These are phyloP conservation scores for Beauveria medogensis DNA, from an alignment of 2,329 filamentous ascomycete genomes.

Conservation along the genomic window DNA sequence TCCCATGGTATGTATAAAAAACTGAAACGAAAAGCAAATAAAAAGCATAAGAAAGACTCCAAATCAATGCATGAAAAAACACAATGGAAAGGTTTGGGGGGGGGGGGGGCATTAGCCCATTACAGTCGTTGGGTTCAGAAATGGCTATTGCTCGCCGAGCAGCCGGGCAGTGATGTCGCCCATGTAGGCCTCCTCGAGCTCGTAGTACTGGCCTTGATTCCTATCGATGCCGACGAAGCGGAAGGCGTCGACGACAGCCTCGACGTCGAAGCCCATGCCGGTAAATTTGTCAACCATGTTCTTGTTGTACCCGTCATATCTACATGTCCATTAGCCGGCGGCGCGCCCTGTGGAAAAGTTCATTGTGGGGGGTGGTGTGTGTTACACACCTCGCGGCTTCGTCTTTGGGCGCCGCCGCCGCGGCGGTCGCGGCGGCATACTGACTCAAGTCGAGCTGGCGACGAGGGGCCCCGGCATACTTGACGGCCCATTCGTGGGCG, in stretches of 20 bases:
- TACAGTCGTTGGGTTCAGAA: neutral
- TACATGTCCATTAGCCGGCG: constrained; percentile 25
- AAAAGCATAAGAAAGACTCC: neutral
- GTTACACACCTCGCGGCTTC: constrained; percentile 11
- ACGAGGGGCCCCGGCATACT: constrained; percentile 67
- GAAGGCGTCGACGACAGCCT: constrained; percentile 79
- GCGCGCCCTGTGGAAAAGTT: neutral
- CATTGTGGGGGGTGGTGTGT: neutral
- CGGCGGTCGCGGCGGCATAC: constrained; percentile 44
- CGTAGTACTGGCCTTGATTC: constrained; percentile 70
- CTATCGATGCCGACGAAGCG: constrained; percentile 72
- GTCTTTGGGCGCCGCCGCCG: constrained; percentile 15
- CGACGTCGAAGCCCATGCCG: constrained; percentile 84
- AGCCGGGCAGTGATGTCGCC: constrained; percentile 81
- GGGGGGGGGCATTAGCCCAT: neutral
- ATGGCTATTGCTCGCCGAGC: constrained; percentile 62
- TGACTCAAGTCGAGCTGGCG: constrained; percentile 29
- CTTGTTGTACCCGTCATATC: constrained; percentile 82
- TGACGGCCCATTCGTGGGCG: constrained; percentile 85
- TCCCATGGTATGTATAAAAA: neutral
- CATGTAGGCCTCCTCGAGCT: constrained; percentile 83
- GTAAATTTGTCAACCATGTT: constrained; percentile 76
- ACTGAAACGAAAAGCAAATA: neutral
- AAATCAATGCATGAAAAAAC: neutral
- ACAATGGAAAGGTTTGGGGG: neutral